phyloP scores from a whole-genome alignment of 176 grass and related monocot genomes.

The Lolium rigidum region DNA sequence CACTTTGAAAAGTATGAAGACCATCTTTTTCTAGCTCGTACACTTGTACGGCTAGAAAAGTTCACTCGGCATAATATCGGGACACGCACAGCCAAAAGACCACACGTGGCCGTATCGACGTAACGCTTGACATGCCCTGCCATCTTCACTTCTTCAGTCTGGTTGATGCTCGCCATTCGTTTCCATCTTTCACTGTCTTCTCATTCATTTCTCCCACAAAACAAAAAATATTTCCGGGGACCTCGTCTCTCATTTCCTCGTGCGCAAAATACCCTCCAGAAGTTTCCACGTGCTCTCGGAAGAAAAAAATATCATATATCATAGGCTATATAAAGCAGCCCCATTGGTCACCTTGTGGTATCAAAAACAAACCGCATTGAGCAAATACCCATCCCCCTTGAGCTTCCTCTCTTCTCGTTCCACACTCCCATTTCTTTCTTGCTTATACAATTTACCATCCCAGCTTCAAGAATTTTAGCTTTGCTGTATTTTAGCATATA shows the following conservation, averaged over 20 bases:
- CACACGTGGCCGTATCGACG: background rate
- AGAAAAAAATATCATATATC: background rate
- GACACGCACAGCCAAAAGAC: background rate
- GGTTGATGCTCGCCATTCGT: background rate
- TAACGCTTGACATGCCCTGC: background rate
- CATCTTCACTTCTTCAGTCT: conserved; percentile 19
- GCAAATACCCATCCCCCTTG: conserved; percentile 17
- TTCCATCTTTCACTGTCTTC: conserved; percentile 26
- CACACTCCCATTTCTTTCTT: background rate
- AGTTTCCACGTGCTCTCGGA: background rate
- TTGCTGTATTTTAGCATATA: background rate
- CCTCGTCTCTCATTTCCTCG: background rate
- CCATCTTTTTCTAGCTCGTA: background rate
- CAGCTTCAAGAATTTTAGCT: background rate
- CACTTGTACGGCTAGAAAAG: conserved; percentile 35
- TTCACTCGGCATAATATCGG: conserved; percentile 4
- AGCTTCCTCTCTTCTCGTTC: background rate
- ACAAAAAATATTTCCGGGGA: background rate
- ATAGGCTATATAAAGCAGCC: conserved; percentile 39
- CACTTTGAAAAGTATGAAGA: background rate
- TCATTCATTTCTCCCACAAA: conserved; percentile 26
- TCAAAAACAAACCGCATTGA: background rate
- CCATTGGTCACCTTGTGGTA: background rate
- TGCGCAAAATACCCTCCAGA: background rate
- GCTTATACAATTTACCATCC: background rate